Conservation (phyloP, 176 grass and related monocot genomes). For the Elymus sibiricus region DNA sequence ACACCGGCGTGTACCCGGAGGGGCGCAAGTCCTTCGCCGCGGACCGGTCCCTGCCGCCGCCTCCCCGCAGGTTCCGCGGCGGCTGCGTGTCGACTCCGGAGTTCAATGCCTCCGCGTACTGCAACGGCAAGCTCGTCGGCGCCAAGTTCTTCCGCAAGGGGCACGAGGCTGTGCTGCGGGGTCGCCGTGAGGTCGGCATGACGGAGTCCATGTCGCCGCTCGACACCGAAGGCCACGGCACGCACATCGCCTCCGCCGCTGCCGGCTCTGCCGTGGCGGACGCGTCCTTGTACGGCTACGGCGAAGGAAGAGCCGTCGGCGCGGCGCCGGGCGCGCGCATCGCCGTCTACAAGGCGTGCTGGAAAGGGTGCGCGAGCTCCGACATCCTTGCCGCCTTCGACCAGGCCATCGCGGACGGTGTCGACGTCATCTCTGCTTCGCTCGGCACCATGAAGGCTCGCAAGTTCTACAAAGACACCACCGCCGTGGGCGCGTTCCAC, state of each 20-base stretch:
- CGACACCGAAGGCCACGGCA: constrained; percentile 43
- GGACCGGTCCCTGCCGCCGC: background rate
- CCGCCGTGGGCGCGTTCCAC: constrained; percentile 42
- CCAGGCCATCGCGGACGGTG: constrained; percentile 31
- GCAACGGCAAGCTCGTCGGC: constrained; percentile 51
- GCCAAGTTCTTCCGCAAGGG: constrained; percentile 13
- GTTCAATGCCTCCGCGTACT: constrained; percentile 26
- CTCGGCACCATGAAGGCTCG: background rate
- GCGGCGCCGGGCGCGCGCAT: constrained; percentile 33
- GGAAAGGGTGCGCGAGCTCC: constrained; percentile 19
- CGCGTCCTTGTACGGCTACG: constrained; percentile 34
- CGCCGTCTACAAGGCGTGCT: constrained; percentile 42
- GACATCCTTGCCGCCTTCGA: constrained; percentile 42
- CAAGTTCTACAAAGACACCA: background rate
- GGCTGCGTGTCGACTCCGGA: constrained; percentile 5
- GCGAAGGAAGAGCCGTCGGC: constrained; percentile 3
- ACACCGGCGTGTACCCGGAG: constrained; percentile 25
- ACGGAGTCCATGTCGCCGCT: constrained; percentile 38
- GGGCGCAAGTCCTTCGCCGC: constrained; percentile 22
- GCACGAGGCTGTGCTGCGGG: background rate
- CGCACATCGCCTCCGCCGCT: constrained; percentile 43
- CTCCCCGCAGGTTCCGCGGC: constrained; percentile 9
- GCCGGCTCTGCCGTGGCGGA: background rate
- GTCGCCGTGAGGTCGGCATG: background rate
- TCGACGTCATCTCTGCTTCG: constrained; percentile 41